phyloP scores from a whole-genome alignment of 306 rosid species.

The Cicer chorassanicum region DNA sequence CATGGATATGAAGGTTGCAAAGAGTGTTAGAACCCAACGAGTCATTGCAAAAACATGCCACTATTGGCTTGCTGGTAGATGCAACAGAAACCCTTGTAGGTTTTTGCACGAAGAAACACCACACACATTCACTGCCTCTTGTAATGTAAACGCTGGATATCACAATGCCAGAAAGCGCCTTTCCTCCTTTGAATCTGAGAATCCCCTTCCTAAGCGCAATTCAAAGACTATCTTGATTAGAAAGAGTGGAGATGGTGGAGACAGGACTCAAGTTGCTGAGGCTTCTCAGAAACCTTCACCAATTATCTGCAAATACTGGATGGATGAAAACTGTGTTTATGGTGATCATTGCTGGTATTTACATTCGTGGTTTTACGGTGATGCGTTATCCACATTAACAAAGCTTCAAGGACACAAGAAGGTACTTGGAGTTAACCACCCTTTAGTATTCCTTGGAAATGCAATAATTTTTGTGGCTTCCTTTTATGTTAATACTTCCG shows the following conservation, averaged over 20 bases:
- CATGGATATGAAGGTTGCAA: conserved; percentile 8
- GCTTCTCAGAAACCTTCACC: not conserved
- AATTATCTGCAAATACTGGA: conserved; percentile 52
- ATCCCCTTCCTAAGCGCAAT: not conserved
- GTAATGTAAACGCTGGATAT: not conserved
- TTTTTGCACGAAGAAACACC: conserved; percentile 28
- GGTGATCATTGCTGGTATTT: conserved; percentile 48
- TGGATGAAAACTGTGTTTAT: conserved; percentile 41
- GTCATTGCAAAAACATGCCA: conserved; percentile 10
- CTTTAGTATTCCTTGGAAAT: not conserved
- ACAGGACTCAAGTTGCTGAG: not conserved
- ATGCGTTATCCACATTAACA: conserved; percentile 43
- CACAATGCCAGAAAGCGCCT: not conserved
- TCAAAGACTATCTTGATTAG: not conserved
- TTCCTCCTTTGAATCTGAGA: not conserved
- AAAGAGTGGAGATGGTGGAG: not conserved
- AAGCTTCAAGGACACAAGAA: conserved; percentile 58
- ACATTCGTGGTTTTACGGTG: conserved; percentile 53
- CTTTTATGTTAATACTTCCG: not conserved
- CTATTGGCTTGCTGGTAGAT: conserved; percentile 43
- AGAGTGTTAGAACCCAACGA: not conserved
- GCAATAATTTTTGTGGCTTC: not conserved
- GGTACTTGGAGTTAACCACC: conserved; percentile 35
- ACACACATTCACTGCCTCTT: not conserved
- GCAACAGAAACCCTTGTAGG: conserved; percentile 45